These are phyloP conservation scores for Colletotrichum gloeosporioides DNA, from an alignment of 2,329 filamentous ascomycete species.

Conservation along the genomic window DNA sequence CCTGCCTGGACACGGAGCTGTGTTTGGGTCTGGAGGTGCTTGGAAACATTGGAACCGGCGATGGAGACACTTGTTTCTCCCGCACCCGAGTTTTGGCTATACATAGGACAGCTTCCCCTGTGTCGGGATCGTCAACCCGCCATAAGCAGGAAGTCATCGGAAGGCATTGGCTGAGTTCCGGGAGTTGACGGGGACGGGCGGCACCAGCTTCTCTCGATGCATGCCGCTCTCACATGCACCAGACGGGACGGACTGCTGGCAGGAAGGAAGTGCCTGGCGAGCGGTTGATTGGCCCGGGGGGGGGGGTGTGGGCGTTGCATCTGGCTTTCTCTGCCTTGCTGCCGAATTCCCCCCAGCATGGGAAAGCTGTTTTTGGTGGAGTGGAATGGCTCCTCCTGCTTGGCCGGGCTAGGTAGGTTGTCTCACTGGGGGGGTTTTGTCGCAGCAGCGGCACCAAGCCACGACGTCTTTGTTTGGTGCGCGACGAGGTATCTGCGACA, in stretches of 20 bases:
- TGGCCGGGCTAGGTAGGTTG: neutral
- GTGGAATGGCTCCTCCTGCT: neutral
- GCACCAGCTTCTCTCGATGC: neutral
- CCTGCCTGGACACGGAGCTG: neutral
- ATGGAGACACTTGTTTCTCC: conserved; percentile 8
- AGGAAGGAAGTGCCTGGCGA: neutral
- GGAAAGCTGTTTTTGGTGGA: neutral
- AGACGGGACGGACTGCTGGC: neutral
- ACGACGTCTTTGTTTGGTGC: neutral
- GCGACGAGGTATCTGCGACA: conserved; percentile 16
- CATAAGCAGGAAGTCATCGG: conserved; percentile 6
- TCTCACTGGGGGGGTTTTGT: conserved; percentile 1
- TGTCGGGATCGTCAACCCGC: neutral
- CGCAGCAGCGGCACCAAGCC: neutral
- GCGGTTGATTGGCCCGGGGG: neutral
- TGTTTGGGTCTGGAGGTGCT: neutral
- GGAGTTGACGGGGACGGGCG: conserved; percentile 12
- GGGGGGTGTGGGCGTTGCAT: neutral
- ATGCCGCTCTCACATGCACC: conserved; percentile 11
- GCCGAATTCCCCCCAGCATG: neutral
- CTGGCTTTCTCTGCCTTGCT: neutral
- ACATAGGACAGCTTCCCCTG: conserved; percentile 23
- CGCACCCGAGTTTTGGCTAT: conserved; percentile 21
- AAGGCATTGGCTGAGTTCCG: neutral
- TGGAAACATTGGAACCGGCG: neutral